These are phyloP conservation scores for Magnolia changhungtana DNA, from an alignment of 164 flowering plant genomes.

Conservation along the genomic window DNA sequence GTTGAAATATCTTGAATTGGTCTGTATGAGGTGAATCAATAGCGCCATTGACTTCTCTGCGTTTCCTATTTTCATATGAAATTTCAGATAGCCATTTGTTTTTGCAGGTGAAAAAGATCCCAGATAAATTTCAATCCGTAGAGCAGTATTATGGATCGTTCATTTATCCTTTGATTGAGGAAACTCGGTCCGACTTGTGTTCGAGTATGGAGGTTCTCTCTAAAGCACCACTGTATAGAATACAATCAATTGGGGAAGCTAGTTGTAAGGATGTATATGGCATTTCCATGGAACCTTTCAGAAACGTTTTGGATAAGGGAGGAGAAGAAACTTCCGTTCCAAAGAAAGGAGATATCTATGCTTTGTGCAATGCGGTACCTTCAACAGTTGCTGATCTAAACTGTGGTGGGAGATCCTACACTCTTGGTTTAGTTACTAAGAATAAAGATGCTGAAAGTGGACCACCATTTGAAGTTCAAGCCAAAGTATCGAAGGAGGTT, in stretches of 20 bases:
- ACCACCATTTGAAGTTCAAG: not conserved
- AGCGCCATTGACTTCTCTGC: too few species aligned
- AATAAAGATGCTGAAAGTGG: conserved; percentile 10
- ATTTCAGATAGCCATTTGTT: not conserved
- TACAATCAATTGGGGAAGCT: conserved; percentile 18
- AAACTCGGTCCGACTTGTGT: conserved; percentile 44
- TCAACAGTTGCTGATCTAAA: conserved; percentile 36
- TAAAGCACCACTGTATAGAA: conserved; percentile 47
- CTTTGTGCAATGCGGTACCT: conserved; percentile 45
- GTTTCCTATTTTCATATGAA: too few species aligned
- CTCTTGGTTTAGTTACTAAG: not conserved
- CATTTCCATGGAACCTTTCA: not conserved
- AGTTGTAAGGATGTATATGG: not conserved
- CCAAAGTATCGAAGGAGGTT: conserved; percentile 30
- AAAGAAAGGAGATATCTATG: conserved; percentile 53
- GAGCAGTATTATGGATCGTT: conserved; percentile 45
- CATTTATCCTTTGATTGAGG: conserved; percentile 48
- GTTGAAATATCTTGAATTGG: too few species aligned
- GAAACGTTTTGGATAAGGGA: not conserved
- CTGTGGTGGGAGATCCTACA: not conserved
- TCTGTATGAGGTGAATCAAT: too few species aligned
- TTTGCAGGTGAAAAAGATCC: conserved; percentile 50
- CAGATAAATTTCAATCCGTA: conserved; percentile 42
- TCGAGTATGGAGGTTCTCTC: conserved; percentile 44
- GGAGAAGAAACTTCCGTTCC: conserved; percentile 41